Evolutionary conservation across 2,329 filamentous ascomycete genomes (phyloP).

Genomic region (Gnomoniopsis sp.): DNA sequence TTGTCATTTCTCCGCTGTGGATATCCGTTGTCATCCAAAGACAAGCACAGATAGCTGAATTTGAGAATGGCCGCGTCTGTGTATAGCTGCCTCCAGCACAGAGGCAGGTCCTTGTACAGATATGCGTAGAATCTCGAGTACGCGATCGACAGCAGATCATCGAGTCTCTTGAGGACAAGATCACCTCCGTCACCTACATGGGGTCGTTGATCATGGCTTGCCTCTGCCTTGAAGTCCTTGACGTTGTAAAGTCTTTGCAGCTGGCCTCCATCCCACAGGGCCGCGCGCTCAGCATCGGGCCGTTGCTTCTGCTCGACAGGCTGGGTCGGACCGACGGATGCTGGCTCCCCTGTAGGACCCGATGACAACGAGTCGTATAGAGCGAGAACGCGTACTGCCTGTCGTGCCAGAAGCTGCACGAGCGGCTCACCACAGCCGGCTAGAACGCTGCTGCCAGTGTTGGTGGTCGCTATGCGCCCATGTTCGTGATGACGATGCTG

Average conservation of each 20-base stretch:
- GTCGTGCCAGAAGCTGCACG: constrained; percentile 21
- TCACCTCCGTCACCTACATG: background rate
- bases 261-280: background rate
- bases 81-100: constrained; percentile 68
- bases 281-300: background rate
- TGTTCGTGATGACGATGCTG: background rate
- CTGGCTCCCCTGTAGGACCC: background rate
- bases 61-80: constrained; percentile 67
- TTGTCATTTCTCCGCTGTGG: background rate
- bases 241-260: background rate
- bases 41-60: constrained; percentile 38
- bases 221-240: background rate
- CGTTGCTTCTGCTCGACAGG: background rate
- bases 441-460: background rate
- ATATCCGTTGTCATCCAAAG: constrained; percentile 10
- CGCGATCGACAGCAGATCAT: constrained; percentile 56
- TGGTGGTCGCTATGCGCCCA: background rate
- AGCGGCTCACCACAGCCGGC: constrained; percentile 21
- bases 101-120: constrained; percentile 62
- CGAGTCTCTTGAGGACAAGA: constrained; percentile 38
- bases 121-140: constrained; percentile 68
- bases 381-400: constrained; percentile 17
- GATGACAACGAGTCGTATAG: constrained; percentile 6
- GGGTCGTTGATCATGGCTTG: background rate
- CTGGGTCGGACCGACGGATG: background rate